phyloP scores from a whole-genome alignment of 2,329 filamentous ascomycete genomes.

The Tothia fuscella region DNA sequence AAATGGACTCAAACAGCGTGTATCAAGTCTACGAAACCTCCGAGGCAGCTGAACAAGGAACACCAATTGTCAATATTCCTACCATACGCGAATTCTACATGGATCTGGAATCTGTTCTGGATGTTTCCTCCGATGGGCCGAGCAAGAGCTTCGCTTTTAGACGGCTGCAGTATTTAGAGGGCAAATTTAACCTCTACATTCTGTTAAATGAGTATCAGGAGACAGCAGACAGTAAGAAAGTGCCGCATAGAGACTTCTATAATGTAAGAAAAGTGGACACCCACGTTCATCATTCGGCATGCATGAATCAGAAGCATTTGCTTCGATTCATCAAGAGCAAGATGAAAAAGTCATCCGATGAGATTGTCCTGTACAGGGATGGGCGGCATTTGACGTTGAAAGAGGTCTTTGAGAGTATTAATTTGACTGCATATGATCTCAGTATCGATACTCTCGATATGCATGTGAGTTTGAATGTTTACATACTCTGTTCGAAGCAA shows the following conservation, averaged over 20 bases:
- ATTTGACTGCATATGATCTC: slow-evolving; percentile 90
- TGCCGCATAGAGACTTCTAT: slow-evolving; percentile 97
- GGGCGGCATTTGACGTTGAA: slow-evolving; percentile 81
- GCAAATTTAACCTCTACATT: slow-evolving; percentile 90
- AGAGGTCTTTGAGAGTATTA: slow-evolving; percentile 96
- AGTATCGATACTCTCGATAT: slow-evolving; percentile 98
- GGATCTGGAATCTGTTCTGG: slow-evolving; percentile 76
- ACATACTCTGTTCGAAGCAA: not conserved
- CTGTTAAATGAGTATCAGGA: slow-evolving; percentile 96
- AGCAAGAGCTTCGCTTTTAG: slow-evolving; percentile 96
- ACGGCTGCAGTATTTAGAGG: slow-evolving; percentile 86
- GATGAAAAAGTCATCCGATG: slow-evolving; percentile 96
- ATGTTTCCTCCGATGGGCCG: slow-evolving; percentile 87
- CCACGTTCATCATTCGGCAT: slow-evolving; percentile 96
- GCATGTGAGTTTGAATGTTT: slow-evolving; percentile 53
- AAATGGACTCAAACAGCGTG: slow-evolving; percentile 71
- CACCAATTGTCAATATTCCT: slow-evolving; percentile 71
- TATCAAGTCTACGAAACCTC: slow-evolving; percentile 80
- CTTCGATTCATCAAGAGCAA: slow-evolving; percentile 99
- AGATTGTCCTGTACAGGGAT: slow-evolving; percentile 84
- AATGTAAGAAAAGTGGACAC: slow-evolving; percentile 98
- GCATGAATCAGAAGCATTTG: slow-evolving; percentile 99
- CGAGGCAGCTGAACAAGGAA: slow-evolving; percentile 39
- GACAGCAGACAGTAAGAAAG: slow-evolving; percentile 93
- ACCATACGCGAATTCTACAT: slow-evolving; percentile 93